phyloP scores from a whole-genome alignment of 2,329 filamentous ascomycete genomes.

The Juglanconis sp. region DNA sequence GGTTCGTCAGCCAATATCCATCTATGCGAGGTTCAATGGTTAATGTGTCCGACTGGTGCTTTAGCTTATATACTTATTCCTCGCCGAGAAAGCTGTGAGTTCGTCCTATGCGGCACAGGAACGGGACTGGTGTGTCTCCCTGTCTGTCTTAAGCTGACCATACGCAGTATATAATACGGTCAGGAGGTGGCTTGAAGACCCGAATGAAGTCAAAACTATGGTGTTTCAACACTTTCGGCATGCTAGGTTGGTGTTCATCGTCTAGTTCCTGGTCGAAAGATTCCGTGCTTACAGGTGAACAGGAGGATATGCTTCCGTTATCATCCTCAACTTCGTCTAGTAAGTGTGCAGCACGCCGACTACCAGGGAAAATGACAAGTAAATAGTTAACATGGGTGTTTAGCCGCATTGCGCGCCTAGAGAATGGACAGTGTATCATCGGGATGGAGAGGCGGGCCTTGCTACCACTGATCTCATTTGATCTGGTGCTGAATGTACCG shows the following conservation, averaged over 20 bases:
- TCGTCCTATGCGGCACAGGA: not conserved
- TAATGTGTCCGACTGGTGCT: not conserved
- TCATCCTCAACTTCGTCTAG: constrained; percentile 60
- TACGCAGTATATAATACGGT: constrained; percentile 52
- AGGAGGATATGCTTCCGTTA: constrained; percentile 43
- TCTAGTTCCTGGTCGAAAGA: not conserved
- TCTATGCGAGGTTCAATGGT: not conserved
- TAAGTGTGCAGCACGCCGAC: constrained; percentile 31
- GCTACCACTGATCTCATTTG: constrained; percentile 60
- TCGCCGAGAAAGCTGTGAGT: constrained; percentile 61
- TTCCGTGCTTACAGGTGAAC: constrained; percentile 28
- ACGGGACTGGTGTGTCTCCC: not conserved
- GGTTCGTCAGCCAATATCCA: not conserved
- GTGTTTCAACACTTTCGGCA: constrained; percentile 41
- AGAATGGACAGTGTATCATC: constrained; percentile 56
- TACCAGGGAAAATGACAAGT: not conserved
- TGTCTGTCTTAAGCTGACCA: constrained; percentile 13
- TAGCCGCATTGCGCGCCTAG: constrained; percentile 55
- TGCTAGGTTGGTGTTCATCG: constrained; percentile 39
- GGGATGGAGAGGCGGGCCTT: constrained; percentile 58
- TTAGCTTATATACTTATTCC: constrained; percentile 60
- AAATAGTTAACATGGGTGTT: not conserved
- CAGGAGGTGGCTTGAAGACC: constrained; percentile 39
- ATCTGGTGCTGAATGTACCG: constrained; percentile 54
- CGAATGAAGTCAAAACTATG: constrained; percentile 44